These are phyloP conservation scores for Pseudoperonospora humuli DNA, from an alignment of 352 stramenopile species.

Conservation along the genomic window DNA sequence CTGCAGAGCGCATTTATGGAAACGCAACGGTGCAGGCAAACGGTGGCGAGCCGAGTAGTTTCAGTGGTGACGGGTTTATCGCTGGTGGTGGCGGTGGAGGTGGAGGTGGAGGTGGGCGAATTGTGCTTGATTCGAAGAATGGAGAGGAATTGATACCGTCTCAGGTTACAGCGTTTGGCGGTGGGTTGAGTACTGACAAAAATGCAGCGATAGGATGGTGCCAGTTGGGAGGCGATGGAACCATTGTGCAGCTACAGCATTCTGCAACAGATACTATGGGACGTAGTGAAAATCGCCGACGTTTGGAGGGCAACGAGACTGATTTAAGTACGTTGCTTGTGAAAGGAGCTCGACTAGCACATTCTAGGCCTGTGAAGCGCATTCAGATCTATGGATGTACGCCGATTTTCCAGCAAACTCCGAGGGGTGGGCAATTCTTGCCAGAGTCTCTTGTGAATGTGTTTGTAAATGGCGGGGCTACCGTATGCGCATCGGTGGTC, in stretches of 20 bases:
- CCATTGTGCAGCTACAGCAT: conserved; percentile 57
- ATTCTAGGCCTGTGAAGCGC: conserved; percentile 42
- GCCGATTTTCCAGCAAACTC: conserved; percentile 51
- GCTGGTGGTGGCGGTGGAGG: conserved; percentile 49
- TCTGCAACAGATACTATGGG: conserved; percentile 9
- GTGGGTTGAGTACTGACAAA: conserved; percentile 24
- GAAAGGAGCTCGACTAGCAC: conserved; percentile 45
- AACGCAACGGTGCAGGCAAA: conserved; percentile 40
- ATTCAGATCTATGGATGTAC: conserved; percentile 75
- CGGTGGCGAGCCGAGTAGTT: conserved; percentile 39
- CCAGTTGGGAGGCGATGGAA: conserved; percentile 68
- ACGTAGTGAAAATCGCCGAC: conserved; percentile 1
- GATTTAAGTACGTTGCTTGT: conserved; percentile 42
- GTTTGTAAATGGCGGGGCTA: conserved; percentile 61
- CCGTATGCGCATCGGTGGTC: conserved; percentile 46
- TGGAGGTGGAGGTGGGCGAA: conserved; percentile 39
- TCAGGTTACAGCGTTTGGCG: conserved; percentile 44
- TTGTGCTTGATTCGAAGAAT: conserved; percentile 41
- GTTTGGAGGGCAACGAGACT: conserved; percentile 5
- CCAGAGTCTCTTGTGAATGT: conserved; percentile 45
- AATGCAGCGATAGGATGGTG: conserved; percentile 54
- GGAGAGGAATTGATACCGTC: conserved; percentile 32
- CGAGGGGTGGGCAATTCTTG: conserved; percentile 41
- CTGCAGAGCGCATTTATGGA: conserved; percentile 32
- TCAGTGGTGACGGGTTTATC: conserved; percentile 18